phyloP scores from a whole-genome alignment of 1,284 basidiomycete genomes.

The Malassezia brasiliensis region DNA sequence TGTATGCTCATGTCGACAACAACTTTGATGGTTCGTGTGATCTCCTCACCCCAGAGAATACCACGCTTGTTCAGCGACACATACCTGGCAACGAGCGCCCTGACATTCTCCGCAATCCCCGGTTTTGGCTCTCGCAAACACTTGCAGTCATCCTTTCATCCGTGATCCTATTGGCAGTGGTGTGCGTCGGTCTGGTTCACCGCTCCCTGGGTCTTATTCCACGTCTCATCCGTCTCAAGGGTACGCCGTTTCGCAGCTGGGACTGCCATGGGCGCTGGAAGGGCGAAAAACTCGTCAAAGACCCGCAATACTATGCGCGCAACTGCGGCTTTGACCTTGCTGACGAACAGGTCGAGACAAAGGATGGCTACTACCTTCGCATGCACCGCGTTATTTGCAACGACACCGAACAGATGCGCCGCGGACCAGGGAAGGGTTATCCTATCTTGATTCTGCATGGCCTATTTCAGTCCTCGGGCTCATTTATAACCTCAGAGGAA shows the following conservation, averaged over 20 bases:
- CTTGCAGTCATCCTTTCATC: slow-evolving; percentile 53
- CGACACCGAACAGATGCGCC: slow-evolving; percentile 27
- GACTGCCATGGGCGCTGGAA: slow-evolving; percentile 53
- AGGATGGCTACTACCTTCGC: slow-evolving; percentile 56
- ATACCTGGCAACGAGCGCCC: background rate
- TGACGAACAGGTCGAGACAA: slow-evolving; percentile 56
- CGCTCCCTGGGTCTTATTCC: slow-evolving; percentile 27
- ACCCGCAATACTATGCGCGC: slow-evolving; percentile 56
- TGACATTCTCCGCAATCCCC: background rate
- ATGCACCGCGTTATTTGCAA: slow-evolving; percentile 53
- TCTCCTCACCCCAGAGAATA: background rate
- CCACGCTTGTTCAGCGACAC: background rate
- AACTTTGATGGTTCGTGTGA: slow-evolving; percentile 25
- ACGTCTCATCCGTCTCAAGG: slow-evolving; percentile 6
- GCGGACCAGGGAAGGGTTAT: slow-evolving; percentile 52
- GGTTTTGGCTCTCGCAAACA: slow-evolving; percentile 49
- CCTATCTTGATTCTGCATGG: slow-evolving; percentile 59
- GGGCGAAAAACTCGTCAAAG: slow-evolving; percentile 53
- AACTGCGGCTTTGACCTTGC: slow-evolving; percentile 56
- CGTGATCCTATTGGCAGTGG: slow-evolving; percentile 51
- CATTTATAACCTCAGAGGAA: slow-evolving; percentile 59
- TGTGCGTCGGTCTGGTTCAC: slow-evolving; percentile 48
- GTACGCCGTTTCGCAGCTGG: slow-evolving; percentile 48
- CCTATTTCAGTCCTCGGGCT: slow-evolving; percentile 58
- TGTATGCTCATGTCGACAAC: slow-evolving; percentile 34